These are phyloP conservation scores for Sabuloglossum arenarium DNA, from an alignment of 495 filamentous ascomycete species.

Conservation along the genomic window DNA sequence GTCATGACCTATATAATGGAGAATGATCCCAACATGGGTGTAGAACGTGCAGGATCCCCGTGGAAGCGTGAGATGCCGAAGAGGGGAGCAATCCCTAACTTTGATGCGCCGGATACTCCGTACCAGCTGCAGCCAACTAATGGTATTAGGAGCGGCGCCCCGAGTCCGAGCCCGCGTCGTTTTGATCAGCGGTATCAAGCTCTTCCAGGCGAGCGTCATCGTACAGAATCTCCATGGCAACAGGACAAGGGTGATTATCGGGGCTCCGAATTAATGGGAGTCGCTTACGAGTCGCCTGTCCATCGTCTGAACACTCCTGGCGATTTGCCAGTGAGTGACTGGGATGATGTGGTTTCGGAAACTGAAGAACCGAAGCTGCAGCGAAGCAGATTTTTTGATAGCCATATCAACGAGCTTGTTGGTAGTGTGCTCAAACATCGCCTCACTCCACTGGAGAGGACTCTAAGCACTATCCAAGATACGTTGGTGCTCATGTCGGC, in stretches of 20 bases:
- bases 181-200: constrained; percentile 27
- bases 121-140: constrained; percentile 31
- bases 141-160: constrained; percentile 45
- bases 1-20: constrained; percentile 67
- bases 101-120: constrained; percentile 23
- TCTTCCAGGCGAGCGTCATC: constrained; percentile 21
- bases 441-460: constrained; percentile 56
- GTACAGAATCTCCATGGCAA: constrained; percentile 8
- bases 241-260: not conserved
- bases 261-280: not conserved
- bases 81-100: constrained; percentile 15
- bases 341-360: constrained; percentile 71
- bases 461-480: constrained; percentile 53
- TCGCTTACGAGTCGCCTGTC: constrained; percentile 27
- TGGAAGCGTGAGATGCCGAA: constrained; percentile 1
- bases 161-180: constrained; percentile 52
- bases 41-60: constrained; percentile 29
- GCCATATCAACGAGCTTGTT: constrained; percentile 67
- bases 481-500: constrained; percentile 31
- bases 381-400: constrained; percentile 65
- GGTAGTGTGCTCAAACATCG: constrained; percentile 55
- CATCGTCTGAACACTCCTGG: constrained; percentile 43
- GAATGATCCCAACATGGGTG: constrained; percentile 45
- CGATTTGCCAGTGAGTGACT: constrained; percentile 60
- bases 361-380: constrained; percentile 64